phyloP scores from a whole-genome alignment of 2,329 filamentous ascomycete species.

The Emmonsiellopsis sp. region DNA sequence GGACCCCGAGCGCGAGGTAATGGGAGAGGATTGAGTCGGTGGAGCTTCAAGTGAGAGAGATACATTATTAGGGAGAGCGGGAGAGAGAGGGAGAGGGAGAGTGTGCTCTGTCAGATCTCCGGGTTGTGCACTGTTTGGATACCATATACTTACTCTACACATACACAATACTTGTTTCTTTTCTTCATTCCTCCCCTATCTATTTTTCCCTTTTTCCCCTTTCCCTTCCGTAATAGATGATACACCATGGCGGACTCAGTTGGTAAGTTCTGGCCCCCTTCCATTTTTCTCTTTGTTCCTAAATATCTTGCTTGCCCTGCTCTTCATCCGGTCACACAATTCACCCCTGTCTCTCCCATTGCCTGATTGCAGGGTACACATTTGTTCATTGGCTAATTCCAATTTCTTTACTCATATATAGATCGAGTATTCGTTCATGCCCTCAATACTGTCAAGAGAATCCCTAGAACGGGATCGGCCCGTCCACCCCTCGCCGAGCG shows the following conservation, averaged over 20 bases:
- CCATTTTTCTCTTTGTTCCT: too few relatives aligned
- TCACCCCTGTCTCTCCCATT: not conserved
- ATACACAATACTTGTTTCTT: too few relatives aligned
- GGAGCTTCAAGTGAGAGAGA: too few relatives aligned
- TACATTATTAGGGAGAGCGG: too few relatives aligned
- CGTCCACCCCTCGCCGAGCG: conserved; percentile 79
- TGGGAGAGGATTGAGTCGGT: too few relatives aligned
- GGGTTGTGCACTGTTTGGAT: too few relatives aligned
- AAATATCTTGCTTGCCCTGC: not conserved
- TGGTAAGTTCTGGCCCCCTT: conserved; percentile 25
- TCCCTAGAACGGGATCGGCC: conserved; percentile 83
- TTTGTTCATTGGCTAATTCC: not conserved
- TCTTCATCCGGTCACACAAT: not conserved
- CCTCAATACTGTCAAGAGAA: conserved; percentile 96
- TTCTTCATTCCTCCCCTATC: too few relatives aligned
- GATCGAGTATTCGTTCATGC: conserved; percentile 98
- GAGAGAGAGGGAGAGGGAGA: too few relatives aligned
- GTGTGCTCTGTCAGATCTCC: too few relatives aligned
- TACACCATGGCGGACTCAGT: conserved; percentile 39
- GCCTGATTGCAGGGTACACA: not conserved
- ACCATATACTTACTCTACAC: too few relatives aligned
- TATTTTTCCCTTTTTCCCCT: too few relatives aligned
- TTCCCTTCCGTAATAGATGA: not conserved
- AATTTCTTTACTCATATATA: conserved; percentile 28
- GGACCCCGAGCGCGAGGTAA: too few relatives aligned